Evolutionary conservation across 306 rosid genomes (phyloP).

Genomic region (Rubus idaeus): DNA sequence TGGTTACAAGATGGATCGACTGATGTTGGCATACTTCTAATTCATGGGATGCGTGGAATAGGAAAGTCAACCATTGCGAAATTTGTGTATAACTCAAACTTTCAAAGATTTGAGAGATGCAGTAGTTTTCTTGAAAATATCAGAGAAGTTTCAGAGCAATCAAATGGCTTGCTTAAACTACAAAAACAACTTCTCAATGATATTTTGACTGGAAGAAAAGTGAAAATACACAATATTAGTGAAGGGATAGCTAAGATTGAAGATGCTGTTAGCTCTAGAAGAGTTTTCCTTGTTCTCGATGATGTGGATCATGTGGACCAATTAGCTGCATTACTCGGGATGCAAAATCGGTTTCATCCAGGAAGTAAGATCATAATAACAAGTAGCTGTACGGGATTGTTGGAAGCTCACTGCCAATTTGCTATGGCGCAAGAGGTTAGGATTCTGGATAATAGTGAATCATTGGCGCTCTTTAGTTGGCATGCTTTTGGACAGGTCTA

Average conservation of each 20-base stretch:
- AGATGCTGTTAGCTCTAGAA: neutral
- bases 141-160: neutral
- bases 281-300: conserved; percentile 8
- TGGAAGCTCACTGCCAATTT: neutral
- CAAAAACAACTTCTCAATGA: neutral
- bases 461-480: neutral
- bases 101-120: neutral
- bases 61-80: conserved; percentile 12
- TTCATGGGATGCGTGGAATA: neutral
- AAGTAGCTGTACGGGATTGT: neutral
- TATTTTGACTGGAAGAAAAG: neutral
- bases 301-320: neutral
- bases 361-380: neutral
- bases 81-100: neutral
- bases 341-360: neutral
- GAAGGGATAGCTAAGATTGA: neutral
- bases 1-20: neutral
- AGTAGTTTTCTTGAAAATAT: conserved; percentile 4
- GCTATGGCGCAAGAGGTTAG: neutral
- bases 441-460: neutral
- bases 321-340: neutral
- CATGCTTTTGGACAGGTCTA: neutral
- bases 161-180: neutral
- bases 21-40: neutral
- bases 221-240: neutral